Conservation (phyloP, 768 basidiomycete species). For the Boletus eberwhitei region DNA sequence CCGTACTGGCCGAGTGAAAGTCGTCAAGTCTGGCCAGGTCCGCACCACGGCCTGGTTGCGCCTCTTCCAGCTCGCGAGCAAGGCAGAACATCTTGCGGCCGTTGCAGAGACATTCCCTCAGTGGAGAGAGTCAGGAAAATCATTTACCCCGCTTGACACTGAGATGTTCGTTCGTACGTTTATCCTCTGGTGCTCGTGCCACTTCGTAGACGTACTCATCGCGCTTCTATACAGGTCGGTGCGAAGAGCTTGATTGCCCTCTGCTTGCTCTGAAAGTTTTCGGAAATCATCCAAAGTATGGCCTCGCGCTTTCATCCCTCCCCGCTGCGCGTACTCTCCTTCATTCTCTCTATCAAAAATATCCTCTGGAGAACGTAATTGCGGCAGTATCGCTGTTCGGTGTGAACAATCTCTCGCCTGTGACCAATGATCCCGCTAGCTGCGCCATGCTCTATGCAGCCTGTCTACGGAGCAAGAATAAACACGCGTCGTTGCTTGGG, state of each 20-base stretch:
- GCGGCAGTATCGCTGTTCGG: constrained; percentile 52
- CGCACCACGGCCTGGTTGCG: constrained; percentile 48
- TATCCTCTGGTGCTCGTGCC: neutral
- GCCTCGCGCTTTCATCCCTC: constrained; percentile 45
- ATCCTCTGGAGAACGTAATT: constrained; percentile 47
- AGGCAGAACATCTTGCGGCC: constrained; percentile 46
- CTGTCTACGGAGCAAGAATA: constrained; percentile 45
- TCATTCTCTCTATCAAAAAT: constrained; percentile 47
- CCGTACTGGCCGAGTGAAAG: constrained; percentile 28
- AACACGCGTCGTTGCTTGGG: constrained; percentile 40
- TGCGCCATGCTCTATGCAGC: constrained; percentile 56
- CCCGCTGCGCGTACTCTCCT: constrained; percentile 54
- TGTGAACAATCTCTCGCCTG: constrained; percentile 50
- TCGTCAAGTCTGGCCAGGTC: constrained; percentile 35
- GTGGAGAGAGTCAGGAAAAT: constrained; percentile 45
- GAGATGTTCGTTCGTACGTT: constrained; percentile 57
- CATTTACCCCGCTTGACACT: constrained; percentile 38
- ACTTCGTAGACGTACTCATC: neutral
- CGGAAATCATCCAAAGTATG: constrained; percentile 60
- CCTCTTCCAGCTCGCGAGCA: constrained; percentile 48
- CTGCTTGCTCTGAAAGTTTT: constrained; percentile 58
- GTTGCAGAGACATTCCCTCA: constrained; percentile 46
- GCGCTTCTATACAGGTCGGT: constrained; percentile 46
- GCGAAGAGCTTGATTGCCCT: constrained; percentile 53
- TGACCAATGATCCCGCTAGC: constrained; percentile 53